Conservation (phyloP, 306 rosid genomes). For the Pterocarpus macrocarpus region DNA sequence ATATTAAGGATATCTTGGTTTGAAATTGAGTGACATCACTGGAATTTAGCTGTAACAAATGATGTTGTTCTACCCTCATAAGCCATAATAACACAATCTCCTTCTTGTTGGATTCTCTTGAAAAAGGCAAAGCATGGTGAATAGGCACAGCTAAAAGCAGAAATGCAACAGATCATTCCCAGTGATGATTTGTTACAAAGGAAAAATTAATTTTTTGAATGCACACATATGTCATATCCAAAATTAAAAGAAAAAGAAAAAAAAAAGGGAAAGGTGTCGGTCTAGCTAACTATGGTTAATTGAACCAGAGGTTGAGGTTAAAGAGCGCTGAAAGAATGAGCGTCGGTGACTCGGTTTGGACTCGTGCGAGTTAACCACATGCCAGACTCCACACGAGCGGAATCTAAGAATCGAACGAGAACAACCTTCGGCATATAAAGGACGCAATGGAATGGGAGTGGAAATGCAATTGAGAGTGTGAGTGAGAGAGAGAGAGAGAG, state of each 20-base stretch:
- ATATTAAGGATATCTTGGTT: too few species aligned
- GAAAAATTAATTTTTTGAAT: neutral
- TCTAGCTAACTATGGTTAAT: constrained; percentile 71
- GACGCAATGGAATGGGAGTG: constrained; percentile 44
- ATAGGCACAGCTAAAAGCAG: neutral
- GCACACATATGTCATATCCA: neutral
- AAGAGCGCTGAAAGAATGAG: constrained; percentile 36
- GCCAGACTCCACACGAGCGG: neutral
- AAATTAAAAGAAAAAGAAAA: constrained; percentile 10
- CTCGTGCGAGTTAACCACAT: constrained; percentile 52
- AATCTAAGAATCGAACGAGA: constrained; percentile 22
- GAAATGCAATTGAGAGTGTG: constrained; percentile 21
- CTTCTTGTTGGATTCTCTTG: neutral
- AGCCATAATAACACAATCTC: neutral
- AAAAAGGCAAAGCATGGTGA: neutral
- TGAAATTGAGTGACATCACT: too few species aligned
- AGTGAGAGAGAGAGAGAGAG: constrained; percentile 42
- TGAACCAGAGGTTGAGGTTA: constrained; percentile 58
- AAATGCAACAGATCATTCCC: neutral
- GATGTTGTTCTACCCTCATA: neutral
- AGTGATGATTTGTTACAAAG: too few species aligned
- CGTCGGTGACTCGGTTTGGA: constrained; percentile 97
- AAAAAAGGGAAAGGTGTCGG: constrained; percentile 57
- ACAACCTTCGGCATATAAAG: constrained; percentile 43
- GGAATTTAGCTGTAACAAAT: neutral